A percentile compares a stretch with the other conserved stretches of the same genome.
Conservation (phyloP, 1,284 basidiomycete species). For the Pyrrhoderma noxium region DNA sequence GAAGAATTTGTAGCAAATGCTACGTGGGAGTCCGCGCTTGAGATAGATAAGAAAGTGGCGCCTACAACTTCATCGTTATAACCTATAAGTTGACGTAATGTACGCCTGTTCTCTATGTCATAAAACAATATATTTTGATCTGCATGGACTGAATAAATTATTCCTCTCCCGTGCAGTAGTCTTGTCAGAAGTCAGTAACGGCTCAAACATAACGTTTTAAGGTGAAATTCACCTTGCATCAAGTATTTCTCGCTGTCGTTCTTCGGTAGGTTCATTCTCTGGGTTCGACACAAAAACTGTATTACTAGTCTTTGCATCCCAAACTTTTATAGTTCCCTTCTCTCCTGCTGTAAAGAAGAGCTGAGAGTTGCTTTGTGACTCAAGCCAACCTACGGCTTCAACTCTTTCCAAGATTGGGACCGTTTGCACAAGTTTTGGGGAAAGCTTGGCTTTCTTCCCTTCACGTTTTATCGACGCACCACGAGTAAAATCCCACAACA, state of each 20-base stretch:
- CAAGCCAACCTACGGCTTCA: slow-evolving; percentile 75
- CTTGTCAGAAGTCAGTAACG: slow-evolving; percentile 15
- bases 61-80: slow-evolving; percentile 99
- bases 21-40: slow-evolving; percentile 56
- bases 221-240: slow-evolving; percentile 54
- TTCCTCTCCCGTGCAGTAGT: slow-evolving; percentile 65
- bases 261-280: slow-evolving; percentile 43
- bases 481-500: slow-evolving; percentile 75
- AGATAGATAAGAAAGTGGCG: slow-evolving; percentile 60
- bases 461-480: slow-evolving; percentile 36
- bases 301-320: slow-evolving; percentile 68
- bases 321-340: slow-evolving; percentile 75
- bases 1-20: slow-evolving; percentile 96
- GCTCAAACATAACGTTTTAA: too few species aligned
- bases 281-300: slow-evolving; percentile 58
- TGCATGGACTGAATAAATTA: slow-evolving; percentile 85
- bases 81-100: slow-evolving; percentile 78
- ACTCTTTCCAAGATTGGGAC: slow-evolving; percentile 83
- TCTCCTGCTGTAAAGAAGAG: slow-evolving; percentile 86
- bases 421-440: slow-evolving; percentile 69
- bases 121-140: slow-evolving; percentile 96
- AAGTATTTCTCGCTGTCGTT: slow-evolving; percentile 73
- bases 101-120: slow-evolving; percentile 50
- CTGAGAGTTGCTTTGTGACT: slow-evolving; percentile 38
- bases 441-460: slow-evolving; percentile 38